Conservation (phyloP, 441 rosid species). For the Adansonia rubrostipa region DNA sequence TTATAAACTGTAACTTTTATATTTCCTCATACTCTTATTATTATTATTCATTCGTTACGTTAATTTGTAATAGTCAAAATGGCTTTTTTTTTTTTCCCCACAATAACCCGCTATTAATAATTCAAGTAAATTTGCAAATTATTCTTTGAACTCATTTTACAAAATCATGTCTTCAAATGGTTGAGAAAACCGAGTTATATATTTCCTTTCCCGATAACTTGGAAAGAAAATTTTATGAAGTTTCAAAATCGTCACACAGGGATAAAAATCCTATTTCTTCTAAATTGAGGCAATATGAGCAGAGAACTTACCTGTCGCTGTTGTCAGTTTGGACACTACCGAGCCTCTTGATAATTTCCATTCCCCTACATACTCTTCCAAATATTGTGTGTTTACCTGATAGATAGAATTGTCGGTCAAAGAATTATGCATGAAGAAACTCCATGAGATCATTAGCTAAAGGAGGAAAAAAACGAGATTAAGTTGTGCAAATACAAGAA, state of each 20-base stretch:
- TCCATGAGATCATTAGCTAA: conserved; percentile 12
- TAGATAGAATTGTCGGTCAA: conserved; percentile 14
- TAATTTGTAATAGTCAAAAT: neutral
- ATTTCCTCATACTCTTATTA: neutral
- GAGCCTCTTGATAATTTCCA: conserved; percentile 96
- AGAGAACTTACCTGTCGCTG: conserved; percentile 64
- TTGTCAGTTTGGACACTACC: conserved; percentile 97
- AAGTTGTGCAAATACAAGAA: neutral
- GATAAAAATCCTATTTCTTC: neutral
- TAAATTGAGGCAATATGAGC: neutral
- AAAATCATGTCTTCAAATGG: neutral
- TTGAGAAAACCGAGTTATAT: neutral
- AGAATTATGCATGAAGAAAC: neutral
- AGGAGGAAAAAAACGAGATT: neutral
- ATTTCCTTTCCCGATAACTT: neutral
- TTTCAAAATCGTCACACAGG: neutral
- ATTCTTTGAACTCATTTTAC: conserved; percentile 3
- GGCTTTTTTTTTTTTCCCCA: neutral
- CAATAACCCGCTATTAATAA: neutral
- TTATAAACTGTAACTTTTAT: neutral
- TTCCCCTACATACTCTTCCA: conserved; percentile 88
- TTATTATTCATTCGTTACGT: neutral
- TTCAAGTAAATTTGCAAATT: conserved; percentile 1
- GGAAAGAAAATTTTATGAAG: neutral
- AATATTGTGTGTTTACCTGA: conserved; percentile 96